Base-by-base conservation (phyloP, 257 asterid species). In the Linderniella brevidens region DNA sequence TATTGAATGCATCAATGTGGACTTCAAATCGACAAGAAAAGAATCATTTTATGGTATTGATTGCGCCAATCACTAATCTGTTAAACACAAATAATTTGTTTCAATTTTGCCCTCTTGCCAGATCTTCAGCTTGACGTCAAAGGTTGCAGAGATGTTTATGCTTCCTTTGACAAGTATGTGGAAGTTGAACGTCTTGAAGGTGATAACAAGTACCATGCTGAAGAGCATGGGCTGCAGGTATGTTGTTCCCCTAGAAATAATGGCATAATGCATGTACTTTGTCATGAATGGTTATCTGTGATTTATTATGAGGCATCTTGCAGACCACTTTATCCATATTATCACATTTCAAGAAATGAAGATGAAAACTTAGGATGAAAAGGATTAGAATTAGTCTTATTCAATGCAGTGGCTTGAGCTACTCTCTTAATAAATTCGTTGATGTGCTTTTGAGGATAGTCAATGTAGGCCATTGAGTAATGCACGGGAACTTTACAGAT, bases 151-250 rank as follows among this genome's bases (percentile, higher is more conserved):
- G 98, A 88, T 63, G 94, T 88, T 57, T 88, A 88, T 72, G 93
- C 95, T 50, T 88, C 98, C 51, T 84, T 88, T 62, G 98, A 88
- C 63, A 88, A 88, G 71, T 88, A 88, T 59, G 98, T 88, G 52
- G 98, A 88, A 77, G 94, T 84, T 41, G 98, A 88, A 71, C 90
- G 90, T 13, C 95, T 88, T 52, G 98, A 88, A 65, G 93, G 93
- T 17, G 95, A 88, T 61, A 88, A 88, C 74, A 88, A 84, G 63
- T 88, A 88, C 69, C 95, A 84, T 36, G 94, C 98, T 54, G 98
- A 76, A 74, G 79, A 68, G 43, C 79, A 84, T 67, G 98, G 98
- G 54, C 72, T 88, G 68, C 98, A 88, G 98, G 98, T 88, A 55
- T 52, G 45, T 19, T 52, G 20, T 55, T 58, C 37, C 32, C 49